phyloP scores from a whole-genome alignment of 768 basidiomycete species.

The Russula brevipes region DNA sequence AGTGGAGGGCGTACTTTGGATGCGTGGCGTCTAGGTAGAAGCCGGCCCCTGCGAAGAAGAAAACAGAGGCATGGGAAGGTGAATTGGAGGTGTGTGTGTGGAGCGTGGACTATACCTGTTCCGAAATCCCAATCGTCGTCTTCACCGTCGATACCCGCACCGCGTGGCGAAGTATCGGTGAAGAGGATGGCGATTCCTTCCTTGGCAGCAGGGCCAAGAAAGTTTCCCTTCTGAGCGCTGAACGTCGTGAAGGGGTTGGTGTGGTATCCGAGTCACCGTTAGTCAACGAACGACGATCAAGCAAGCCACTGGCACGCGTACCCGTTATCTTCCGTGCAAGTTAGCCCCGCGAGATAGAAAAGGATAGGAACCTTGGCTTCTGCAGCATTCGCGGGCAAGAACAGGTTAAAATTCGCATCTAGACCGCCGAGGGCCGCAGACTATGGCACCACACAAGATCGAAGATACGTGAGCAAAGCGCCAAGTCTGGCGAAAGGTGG shows the following conservation, averaged over 20 bases:
- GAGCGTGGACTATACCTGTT: conserved; percentile 43
- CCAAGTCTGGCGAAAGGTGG: conserved; percentile 13
- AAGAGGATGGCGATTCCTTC: conserved; percentile 89
- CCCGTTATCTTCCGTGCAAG: conserved; percentile 94
- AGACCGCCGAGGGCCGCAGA: conserved; percentile 65
- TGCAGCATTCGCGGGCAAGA: conserved; percentile 61
- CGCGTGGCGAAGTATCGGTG: conserved; percentile 93
- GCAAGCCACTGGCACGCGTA: conserved; percentile 28
- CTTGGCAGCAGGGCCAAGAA: conserved; percentile 77
- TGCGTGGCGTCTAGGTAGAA: conserved; percentile 94
- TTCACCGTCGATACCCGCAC: conserved; percentile 81
- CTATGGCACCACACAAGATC: conserved; percentile 35
- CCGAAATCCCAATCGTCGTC: conserved; percentile 87
- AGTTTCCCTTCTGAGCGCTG: conserved; percentile 91
- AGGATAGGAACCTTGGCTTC: conserved; percentile 58
- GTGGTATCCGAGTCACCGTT: neutral
- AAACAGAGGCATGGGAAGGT: conserved; percentile 1
- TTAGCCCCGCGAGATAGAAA: conserved; percentile 83
- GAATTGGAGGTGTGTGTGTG: neutral
- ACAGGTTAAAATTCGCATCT: conserved; percentile 80
- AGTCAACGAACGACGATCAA: neutral
- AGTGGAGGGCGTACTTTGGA: conserved; percentile 63
- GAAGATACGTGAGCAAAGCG: conserved; percentile 12
- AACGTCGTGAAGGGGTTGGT: neutral
- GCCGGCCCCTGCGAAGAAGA: conserved; percentile 55